Conservation (phyloP, 306 rosid species). For the Vigna trinervia region DNA sequence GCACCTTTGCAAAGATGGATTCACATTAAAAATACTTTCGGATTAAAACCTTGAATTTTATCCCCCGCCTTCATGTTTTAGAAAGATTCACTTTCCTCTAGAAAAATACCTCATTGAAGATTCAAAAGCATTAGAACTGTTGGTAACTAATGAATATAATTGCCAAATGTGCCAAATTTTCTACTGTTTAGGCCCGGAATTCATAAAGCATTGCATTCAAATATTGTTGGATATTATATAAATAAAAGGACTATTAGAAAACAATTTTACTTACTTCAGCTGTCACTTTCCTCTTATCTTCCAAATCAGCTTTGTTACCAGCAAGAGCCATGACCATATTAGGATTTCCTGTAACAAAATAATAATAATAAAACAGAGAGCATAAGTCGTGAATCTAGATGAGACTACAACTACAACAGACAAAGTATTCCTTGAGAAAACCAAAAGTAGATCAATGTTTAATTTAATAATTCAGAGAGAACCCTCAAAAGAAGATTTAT, state of each 20-base stretch:
- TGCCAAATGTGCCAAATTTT: slow-evolving; percentile 15
- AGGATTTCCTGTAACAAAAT: slow-evolving; percentile 61
- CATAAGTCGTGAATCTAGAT: slow-evolving; percentile 32
- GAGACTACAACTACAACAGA: slow-evolving; percentile 24
- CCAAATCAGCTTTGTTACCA: slow-evolving; percentile 71
- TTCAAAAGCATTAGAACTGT: neutral
- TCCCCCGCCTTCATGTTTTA: neutral
- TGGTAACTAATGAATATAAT: neutral
- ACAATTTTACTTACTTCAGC: slow-evolving; percentile 55
- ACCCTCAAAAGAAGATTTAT: neutral
- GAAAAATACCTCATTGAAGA: slow-evolving; percentile 1
- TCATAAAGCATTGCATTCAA: neutral
- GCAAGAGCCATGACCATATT: slow-evolving; percentile 70
- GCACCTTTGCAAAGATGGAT: slow-evolving; percentile 12
- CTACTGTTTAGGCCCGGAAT: slow-evolving; percentile 18
- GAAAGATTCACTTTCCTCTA: neutral
- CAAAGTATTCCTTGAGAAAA: slow-evolving; percentile 18
- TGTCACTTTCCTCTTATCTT: slow-evolving; percentile 66
- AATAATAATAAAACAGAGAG: neutral
- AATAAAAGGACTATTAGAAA: slow-evolving; percentile 6
- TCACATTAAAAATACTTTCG: neutral
- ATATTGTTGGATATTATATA: neutral
- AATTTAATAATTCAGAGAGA: slow-evolving; percentile 23
- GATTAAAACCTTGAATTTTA: slow-evolving; percentile 8
- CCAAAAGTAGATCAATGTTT: slow-evolving; percentile 15